These are phyloP conservation scores for Sarocladiaceae sp. DNA, from an alignment of 2,329 filamentous ascomycete genomes.

Conservation along the genomic window DNA sequence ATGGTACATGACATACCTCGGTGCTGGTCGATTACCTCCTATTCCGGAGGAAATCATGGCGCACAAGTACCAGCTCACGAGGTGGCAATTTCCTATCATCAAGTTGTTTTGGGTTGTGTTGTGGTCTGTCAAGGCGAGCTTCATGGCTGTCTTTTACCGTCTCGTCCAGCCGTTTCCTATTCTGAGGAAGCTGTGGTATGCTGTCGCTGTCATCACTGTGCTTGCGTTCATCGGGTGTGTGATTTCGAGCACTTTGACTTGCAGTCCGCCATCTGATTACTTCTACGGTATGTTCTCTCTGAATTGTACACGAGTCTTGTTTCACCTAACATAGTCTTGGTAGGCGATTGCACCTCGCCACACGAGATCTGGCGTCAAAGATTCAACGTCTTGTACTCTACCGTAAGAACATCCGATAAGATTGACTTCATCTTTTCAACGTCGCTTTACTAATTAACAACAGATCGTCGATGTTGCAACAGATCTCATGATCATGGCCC, in stretches of 20 bases:
- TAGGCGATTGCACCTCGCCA: conserved; percentile 15
- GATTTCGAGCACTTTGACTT: conserved; percentile 14
- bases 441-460: background rate
- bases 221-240: conserved; percentile 17
- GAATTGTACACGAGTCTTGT: conserved; percentile 5
- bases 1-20: conserved; percentile 16
- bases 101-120: conserved; percentile 19
- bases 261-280: conserved; percentile 13
- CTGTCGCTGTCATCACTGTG: conserved; percentile 14
- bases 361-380: conserved; percentile 12
- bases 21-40: conserved; percentile 12
- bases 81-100: conserved; percentile 19
- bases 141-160: conserved; percentile 18
- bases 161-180: conserved; percentile 15
- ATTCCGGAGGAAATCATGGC: background rate
- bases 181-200: conserved; percentile 16
- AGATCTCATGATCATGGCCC: conserved; percentile 17
- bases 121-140: conserved; percentile 21
- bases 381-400: conserved; percentile 16
- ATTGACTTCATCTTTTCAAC: too few relatives aligned
- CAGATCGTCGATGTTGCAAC: conserved; percentile 14
- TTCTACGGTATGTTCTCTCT: conserved; percentile 11
- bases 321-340: background rate
- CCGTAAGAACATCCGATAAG: too few relatives aligned
- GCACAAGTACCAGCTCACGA: conserved; percentile 9